phyloP scores from a whole-genome alignment of 805 yeast genomes.

The Cyberlindnera xylosilytica region DNA sequence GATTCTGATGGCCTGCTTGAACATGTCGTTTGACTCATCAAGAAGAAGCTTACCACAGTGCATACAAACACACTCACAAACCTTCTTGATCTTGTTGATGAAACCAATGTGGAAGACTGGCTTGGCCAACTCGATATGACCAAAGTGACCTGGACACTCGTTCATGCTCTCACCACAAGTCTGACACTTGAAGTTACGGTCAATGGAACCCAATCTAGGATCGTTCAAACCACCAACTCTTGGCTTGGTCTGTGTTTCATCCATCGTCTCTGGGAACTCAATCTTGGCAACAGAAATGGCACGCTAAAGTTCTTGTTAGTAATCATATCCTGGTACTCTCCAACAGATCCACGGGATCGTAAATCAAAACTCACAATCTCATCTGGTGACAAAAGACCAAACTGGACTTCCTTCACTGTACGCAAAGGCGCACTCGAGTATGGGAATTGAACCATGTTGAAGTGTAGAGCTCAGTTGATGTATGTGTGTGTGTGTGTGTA shows the following conservation, averaged over 20 bases:
- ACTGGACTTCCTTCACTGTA: constrained; percentile 96
- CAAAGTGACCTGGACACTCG: constrained; percentile 99
- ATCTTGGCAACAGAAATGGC: constrained; percentile 97
- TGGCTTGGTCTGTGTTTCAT: constrained; percentile 90
- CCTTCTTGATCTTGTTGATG: constrained; percentile 88
- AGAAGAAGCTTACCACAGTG: constrained; percentile 94
- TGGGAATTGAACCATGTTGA: constrained; percentile 57
- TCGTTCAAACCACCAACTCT: constrained; percentile 97
- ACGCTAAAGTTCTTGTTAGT: constrained; percentile 44
- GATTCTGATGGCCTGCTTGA: constrained; percentile 84
- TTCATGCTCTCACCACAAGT: constrained; percentile 99
- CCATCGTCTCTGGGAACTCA: constrained; percentile 99
- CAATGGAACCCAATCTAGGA: constrained; percentile 95
- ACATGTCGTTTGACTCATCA: constrained; percentile 67
- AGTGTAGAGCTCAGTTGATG: constrained; percentile 10
- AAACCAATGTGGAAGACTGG: constrained; percentile 98
- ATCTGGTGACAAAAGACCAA: constrained; percentile 96
- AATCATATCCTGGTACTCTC: constrained; percentile 3
- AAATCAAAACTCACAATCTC: constrained; percentile 68
- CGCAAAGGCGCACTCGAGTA: constrained; percentile 98
- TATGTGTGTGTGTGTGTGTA: not conserved
- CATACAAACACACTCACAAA: constrained; percentile 96
- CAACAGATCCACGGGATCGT: no score
- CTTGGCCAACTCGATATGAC: constrained; percentile 96
- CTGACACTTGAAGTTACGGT: constrained; percentile 95